Conservation (phyloP, 768 basidiomycete species). For the Tricholoma flavovirens region DNA sequence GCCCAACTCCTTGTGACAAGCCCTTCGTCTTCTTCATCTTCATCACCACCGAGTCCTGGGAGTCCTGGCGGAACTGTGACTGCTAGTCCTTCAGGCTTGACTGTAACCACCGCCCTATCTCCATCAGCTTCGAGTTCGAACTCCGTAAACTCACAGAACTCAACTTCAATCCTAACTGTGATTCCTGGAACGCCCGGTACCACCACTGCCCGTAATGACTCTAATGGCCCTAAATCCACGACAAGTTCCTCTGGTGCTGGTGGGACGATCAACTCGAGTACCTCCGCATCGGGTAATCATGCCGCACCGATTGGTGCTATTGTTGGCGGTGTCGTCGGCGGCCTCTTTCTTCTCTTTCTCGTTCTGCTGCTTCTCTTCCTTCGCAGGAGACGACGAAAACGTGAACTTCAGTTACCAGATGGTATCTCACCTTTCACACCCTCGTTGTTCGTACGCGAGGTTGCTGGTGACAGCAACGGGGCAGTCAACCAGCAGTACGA, state of each 20-base stretch:
- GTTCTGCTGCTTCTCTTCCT: background rate
- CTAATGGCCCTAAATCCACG: background rate
- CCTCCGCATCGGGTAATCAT: background rate
- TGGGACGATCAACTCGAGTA: background rate
- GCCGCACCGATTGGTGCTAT: conserved; percentile 3
- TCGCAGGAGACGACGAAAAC: background rate
- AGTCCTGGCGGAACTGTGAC: background rate
- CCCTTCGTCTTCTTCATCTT: background rate
- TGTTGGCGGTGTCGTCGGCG: conserved; percentile 5
- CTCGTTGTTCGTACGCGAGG: background rate
- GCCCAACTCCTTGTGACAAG: conserved; percentile 6
- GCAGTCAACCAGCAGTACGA: background rate
- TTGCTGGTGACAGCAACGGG: background rate
- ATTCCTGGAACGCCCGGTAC: background rate
- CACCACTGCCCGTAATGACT: too few species aligned
- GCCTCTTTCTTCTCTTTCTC: conserved; percentile 1
- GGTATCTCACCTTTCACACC: background rate
- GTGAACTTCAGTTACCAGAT: background rate
- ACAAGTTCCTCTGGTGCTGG: background rate
- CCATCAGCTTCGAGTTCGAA: background rate
- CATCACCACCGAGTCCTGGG: background rate
- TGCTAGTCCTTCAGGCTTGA: background rate
- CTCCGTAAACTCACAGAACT: background rate
- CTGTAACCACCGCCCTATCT: background rate
- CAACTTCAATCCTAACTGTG: background rate